A percentile compares a stretch with the other conserved stretches of the same genome.
Evolutionary conservation across 2,329 filamentous ascomycete species (phyloP).

Genomic region (Talaromyces funiculosus): DNA sequence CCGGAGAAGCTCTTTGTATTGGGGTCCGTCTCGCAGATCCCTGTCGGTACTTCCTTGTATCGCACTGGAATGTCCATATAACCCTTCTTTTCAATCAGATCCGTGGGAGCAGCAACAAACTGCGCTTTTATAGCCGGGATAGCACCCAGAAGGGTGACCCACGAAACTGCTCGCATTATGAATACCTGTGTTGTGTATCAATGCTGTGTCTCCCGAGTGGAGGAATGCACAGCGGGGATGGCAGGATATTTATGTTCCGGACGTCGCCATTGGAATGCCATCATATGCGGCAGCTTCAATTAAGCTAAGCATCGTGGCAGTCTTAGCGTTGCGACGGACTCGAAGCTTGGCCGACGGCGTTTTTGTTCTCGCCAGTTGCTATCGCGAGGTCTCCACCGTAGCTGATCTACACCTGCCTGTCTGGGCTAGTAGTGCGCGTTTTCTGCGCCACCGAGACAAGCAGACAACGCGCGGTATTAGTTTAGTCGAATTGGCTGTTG

Average conservation of each 20-base stretch:
- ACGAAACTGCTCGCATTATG: conserved; percentile 10
- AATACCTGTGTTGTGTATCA: not conserved
- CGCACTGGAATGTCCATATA: conserved; percentile 39
- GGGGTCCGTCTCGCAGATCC: conserved; percentile 53
- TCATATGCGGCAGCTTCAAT: not conserved
- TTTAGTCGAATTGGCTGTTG: not conserved
- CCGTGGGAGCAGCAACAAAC: conserved; percentile 34
- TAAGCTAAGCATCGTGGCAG: not conserved
- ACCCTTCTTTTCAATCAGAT: conserved; percentile 32
- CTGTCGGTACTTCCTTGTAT: conserved; percentile 46
- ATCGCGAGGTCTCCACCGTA: not conserved
- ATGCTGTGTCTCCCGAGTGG: not conserved
- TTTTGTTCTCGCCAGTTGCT: not conserved
- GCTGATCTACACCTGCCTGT: not conserved
- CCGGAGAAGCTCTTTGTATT: conserved; percentile 55
- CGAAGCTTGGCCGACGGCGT: conserved; percentile 8
- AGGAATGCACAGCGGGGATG: not conserved
- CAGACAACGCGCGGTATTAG: not conserved
- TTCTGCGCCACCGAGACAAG: not conserved
- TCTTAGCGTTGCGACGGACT: conserved; percentile 9
- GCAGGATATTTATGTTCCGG: conserved; percentile 7
- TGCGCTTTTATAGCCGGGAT: conserved; percentile 19
- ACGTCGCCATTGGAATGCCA: not conserved
- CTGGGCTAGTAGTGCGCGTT: not conserved
- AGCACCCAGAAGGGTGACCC: conserved; percentile 4